Evolutionary conservation across 331 rosid genomes (phyloP).

Genomic region (Acacia pycnantha): DNA sequence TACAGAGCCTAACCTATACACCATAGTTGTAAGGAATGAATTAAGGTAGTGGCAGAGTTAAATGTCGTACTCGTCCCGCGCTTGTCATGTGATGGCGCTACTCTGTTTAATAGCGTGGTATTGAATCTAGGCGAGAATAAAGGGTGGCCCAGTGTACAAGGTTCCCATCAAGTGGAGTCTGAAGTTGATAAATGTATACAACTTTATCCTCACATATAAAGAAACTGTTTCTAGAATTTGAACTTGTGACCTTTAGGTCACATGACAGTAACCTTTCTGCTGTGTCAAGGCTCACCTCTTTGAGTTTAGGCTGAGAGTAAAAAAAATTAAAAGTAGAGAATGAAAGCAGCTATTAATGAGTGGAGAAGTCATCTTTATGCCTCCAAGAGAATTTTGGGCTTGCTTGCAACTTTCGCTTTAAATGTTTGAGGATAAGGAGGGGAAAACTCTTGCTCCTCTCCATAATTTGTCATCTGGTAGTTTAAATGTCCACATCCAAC

Average conservation of each 20-base stretch:
- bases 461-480: not conserved
- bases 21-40: not conserved
- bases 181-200: no score
- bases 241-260: no score
- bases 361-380: constrained; percentile 12
- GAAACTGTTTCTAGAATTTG: accelerated
- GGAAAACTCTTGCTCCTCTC: constrained; percentile 5
- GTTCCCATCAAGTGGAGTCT: no score
- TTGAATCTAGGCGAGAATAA: not conserved
- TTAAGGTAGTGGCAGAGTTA: not conserved
- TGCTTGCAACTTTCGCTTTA: constrained; percentile 29
- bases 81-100: not conserved
- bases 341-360: constrained; percentile 20
- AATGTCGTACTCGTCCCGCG: not conserved
- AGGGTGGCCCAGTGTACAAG: not conserved
- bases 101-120: not conserved
- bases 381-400: constrained; percentile 18
- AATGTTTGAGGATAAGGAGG: not conserved
- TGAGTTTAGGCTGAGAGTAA: not conserved
- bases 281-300: no score
- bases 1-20: not conserved
- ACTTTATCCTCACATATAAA: accelerated
- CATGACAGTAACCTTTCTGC: no score
- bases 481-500: constrained; percentile 21
- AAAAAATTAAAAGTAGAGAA: not conserved